Evolutionary conservation across 176 grass and related monocot species (phyloP).

Genomic region (Aegilops speltoides): DNA sequence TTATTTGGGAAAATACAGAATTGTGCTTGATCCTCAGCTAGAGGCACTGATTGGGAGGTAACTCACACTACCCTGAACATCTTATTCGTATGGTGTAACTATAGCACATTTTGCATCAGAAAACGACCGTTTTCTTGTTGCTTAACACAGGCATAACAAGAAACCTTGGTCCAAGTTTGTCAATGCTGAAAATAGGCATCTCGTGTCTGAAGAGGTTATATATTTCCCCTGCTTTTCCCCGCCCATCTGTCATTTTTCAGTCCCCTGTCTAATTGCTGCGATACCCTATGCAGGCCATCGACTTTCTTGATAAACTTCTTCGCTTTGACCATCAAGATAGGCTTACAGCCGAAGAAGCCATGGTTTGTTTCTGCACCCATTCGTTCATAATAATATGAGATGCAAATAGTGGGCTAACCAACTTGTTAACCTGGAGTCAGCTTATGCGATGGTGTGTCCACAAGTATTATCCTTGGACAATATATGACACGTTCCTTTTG

Average conservation of each 20-base stretch:
- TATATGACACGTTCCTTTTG: not conserved
- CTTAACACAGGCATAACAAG: conserved; percentile 48
- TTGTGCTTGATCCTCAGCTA: conserved; percentile 80
- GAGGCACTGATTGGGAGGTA: conserved; percentile 86
- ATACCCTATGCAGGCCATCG: conserved; percentile 53
- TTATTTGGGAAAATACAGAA: conserved; percentile 72
- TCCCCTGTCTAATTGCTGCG: not conserved
- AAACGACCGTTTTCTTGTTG: not conserved
- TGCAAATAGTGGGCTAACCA: not conserved
- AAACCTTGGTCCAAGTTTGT: conserved; percentile 81
- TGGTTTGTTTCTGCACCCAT: conserved; percentile 43
- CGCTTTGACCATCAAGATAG: conserved; percentile 82
- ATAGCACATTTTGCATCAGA: not conserved
- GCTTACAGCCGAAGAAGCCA: conserved; percentile 77
- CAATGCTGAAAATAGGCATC: conserved; percentile 72
- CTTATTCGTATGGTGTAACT: conserved; percentile 7
- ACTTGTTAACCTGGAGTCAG: not conserved
- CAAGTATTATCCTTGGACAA: not conserved
- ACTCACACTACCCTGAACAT: not conserved
- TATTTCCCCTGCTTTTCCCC: not conserved
- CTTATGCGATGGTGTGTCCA: not conserved
- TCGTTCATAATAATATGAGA: not conserved
- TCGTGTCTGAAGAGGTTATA: conserved; percentile 65
- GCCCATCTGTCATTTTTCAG: not conserved
- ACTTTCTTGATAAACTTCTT: conserved; percentile 89